phyloP scores from a whole-genome alignment of 2,329 filamentous ascomycete genomes.

The Leptographium radiaticola region DNA sequence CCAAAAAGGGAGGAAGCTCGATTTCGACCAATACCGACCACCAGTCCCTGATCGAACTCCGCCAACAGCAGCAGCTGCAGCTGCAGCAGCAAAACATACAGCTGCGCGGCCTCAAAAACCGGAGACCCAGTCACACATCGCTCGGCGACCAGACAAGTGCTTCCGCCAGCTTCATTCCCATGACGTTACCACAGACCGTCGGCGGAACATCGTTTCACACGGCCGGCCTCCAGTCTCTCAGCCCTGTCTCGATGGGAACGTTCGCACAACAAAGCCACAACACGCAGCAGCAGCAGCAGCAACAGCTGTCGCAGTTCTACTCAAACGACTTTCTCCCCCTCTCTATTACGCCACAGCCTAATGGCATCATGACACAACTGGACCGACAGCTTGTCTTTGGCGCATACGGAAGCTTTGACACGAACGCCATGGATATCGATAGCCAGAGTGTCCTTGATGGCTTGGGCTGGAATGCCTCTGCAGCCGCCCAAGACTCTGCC shows the following conservation, averaged over 20 bases:
- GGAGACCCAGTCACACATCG: conserved; percentile 29
- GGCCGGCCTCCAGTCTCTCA: conserved; percentile 35
- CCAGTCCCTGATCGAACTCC: conserved; percentile 23
- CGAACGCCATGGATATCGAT: conserved; percentile 25
- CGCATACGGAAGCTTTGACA: conserved; percentile 48
- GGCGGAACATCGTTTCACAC: conserved; percentile 26
- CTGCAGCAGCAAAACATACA: conserved; percentile 17
- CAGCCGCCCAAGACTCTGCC: conserved; percentile 4
- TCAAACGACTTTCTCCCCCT: conserved; percentile 40
- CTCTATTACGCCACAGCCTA: conserved; percentile 32
- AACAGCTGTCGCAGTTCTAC: conserved; percentile 25
- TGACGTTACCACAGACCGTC: conserved; percentile 32
- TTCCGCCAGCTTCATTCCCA: conserved; percentile 25
- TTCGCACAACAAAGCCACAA: conserved; percentile 20
- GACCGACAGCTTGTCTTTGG: conserved; percentile 67
- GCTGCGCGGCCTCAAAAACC: conserved; percentile 23
- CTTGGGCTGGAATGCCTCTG: conserved; percentile 25
- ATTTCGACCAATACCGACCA: conserved; percentile 19
- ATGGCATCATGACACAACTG: conserved; percentile 50
- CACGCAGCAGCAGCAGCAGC: conserved; percentile 1
- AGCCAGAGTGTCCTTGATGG: conserved; percentile 28
- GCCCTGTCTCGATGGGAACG: conserved; percentile 28
- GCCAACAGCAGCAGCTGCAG: conserved; percentile 17
- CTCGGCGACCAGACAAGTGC: conserved; percentile 28
- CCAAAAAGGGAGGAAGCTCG: conserved; percentile 22